Evolutionary conservation across 768 basidiomycete genomes (phyloP), one percentile per base, ranked within the genome.

Genomic region (Hysterangium stoloniferum): DNA sequence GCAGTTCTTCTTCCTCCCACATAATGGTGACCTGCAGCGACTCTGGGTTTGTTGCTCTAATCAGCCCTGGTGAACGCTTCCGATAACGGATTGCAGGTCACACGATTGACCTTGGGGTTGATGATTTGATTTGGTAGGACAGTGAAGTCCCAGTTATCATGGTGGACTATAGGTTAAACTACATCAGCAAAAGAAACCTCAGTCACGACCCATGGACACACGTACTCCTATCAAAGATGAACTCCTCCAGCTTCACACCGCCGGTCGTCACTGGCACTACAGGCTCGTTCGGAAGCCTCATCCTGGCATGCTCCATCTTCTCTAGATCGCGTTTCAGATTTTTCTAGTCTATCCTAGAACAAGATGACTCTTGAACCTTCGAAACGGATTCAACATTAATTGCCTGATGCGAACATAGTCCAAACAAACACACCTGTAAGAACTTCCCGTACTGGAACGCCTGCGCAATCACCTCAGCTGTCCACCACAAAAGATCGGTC

Each of bases 141-240:
- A 33, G 73, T 71, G 58, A 85, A 83, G 66, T 95, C 92, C 6
- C 92, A 83, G 63, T 95, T 94, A 64, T 95, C 92, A 48, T 82
- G 73, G 56, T 92, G 86, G 50, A 71, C 83, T 86, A 59, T 17
- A 54, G 57, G 17, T 29, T 20, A 6, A 27, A 28, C 19, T 28
- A 45, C 48, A 40, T 27, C 12, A 11, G 49, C 19, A 17, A 43
- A 43, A 27, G 42, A 35, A 9, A 9, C 29, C 38, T 47, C 11
- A 40, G 4, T 6, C 28, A 17, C n/a, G 35, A 29, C 24, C 25
- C 17, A n/a, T n/a, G n/a, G 17, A 43, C 22, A 34, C 9, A 19
- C 78, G 52, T 57, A 85, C 83, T 67, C 47, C 85, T 77, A 59
- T 87, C 82, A 59, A 87, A 84, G 60, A 87, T 78, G 61, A 92